Evolutionary conservation across 2,329 filamentous ascomycete genomes (phyloP), one percentile per base, ranked within the genome.

Genomic region (Rhynchosporium graminicola): DNA sequence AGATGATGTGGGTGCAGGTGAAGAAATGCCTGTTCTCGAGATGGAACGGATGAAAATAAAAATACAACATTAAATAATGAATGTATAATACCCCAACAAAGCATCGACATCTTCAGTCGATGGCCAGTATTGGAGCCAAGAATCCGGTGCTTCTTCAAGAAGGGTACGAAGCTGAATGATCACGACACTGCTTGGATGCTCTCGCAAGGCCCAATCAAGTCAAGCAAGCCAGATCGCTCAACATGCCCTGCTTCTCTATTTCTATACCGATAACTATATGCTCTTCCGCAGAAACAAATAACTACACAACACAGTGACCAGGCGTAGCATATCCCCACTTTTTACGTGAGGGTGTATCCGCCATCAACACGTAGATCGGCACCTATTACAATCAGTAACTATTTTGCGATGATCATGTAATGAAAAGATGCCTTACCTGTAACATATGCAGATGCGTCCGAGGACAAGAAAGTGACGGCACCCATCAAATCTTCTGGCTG

Each of bases 401-500:
- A 20, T 20, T 20, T 20, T 20, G 20, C 20, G 20, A 20, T 20
- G 20, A 20, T 20, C 20, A 20, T 1, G 20, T 20, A 13, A 4
- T 5, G 13, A 3, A n/a, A 89, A 93, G 46, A 92, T 84, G 28
- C 26, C 64, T 65, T 57, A 15, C 85, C 85, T 0, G 84, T 88
- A 3, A 88, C 80, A 70, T 88, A 88, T 42, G 76, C 78, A 2
- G 84, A 82, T 64, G 85, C 83, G 51, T 83, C 79, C 42, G 82
- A 85, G 3, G 79, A 84, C 60, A 88, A 75, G 66, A 86, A 87
- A 12, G 91, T 89, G 33, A 97, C 92, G 4, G 93, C 91, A 2
- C 94, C 94, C 90, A 96, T 96, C 62, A 98, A 82, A 72, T 98
- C 94, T 74, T 93, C 87, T 0, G 94, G 94, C 57, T 87, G 83